Conservation (phyloP, 2,329 filamentous ascomycete species). For the Sodiomyces alkalinus region DNA sequence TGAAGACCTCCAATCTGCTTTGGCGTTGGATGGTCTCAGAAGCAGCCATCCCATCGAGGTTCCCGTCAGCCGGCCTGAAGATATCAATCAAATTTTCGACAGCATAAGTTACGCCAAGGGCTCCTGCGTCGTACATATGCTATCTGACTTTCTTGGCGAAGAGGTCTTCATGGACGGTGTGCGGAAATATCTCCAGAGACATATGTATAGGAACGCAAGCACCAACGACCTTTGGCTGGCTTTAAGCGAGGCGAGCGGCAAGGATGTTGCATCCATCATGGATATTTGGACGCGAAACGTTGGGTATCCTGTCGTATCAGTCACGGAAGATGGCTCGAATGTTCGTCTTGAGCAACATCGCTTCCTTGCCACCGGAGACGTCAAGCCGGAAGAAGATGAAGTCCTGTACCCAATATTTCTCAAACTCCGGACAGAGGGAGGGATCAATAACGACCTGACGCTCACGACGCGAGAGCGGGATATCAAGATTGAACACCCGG, state of each 20-base stretch:
- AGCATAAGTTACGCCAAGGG: constrained; percentile 96
- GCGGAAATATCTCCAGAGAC: constrained; percentile 81
- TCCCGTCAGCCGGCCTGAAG: constrained; percentile 84
- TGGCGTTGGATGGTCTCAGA: constrained; percentile 76
- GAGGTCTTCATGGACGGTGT: constrained; percentile 88
- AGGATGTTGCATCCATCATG: constrained; percentile 82
- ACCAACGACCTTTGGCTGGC: constrained; percentile 86
- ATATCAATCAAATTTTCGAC: constrained; percentile 97
- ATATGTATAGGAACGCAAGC: constrained; percentile 89
- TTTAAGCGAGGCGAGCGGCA: constrained; percentile 75
- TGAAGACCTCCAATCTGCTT: constrained; percentile 76
- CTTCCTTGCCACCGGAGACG: constrained; percentile 82
- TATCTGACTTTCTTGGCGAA: constrained; percentile 88
- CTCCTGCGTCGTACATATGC: constrained; percentile 91
- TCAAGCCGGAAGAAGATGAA: constrained; percentile 83
- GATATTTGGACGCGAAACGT: constrained; percentile 96
- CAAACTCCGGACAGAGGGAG: constrained; percentile 69
- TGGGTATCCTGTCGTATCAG: constrained; percentile 79
- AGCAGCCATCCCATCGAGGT: constrained; percentile 96
- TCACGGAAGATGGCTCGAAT: constrained; percentile 53
- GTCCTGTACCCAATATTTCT: constrained; percentile 83
- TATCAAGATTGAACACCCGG: constrained; percentile 55
- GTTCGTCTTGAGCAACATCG: constrained; percentile 90
- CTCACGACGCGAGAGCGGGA: constrained; percentile 47
- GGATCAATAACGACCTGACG: constrained; percentile 62